Conservation (phyloP, 2,329 filamentous ascomycete species). For the Ophiognomonia clavigignenti-juglandacearum region DNA sequence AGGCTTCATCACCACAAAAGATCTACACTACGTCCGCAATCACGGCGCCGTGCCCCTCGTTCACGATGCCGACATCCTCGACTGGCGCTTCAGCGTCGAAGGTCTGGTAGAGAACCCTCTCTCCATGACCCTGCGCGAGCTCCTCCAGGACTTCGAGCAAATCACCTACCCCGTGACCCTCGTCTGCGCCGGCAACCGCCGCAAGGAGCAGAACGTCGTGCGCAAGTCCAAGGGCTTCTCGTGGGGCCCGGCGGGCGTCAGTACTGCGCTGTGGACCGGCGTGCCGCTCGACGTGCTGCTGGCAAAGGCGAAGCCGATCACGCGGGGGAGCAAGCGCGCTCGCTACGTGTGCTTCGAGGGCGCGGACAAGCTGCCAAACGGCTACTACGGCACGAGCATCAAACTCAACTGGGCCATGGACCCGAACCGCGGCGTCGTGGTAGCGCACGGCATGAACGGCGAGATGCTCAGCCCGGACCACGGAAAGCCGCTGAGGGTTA, state of each 20-base stretch:
- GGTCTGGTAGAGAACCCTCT: constrained; percentile 77
- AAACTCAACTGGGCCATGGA: constrained; percentile 89
- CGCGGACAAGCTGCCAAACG: constrained; percentile 82
- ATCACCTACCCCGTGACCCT: constrained; percentile 83
- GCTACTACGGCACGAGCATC: constrained; percentile 81
- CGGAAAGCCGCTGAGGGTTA: constrained; percentile 73
- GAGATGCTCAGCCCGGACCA: constrained; percentile 77
- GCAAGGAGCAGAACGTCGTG: constrained; percentile 90
- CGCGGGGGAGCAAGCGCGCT: constrained; percentile 54
- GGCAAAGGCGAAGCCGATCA: constrained; percentile 41
- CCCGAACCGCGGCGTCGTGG: constrained; percentile 74
- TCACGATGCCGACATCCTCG: constrained; percentile 63
- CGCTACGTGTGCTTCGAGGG: constrained; percentile 89
- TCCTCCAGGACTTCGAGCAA: constrained; percentile 72
- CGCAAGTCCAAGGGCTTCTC: constrained; percentile 91
- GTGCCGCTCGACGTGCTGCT: constrained; percentile 71
- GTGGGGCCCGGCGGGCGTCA: constrained; percentile 84
- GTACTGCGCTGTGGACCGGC: constrained; percentile 84
- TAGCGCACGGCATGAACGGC: constrained; percentile 89
- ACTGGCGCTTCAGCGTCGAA: constrained; percentile 81
- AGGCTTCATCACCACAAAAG: constrained; percentile 81
- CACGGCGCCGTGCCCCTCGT: constrained; percentile 80
- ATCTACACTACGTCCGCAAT: constrained; percentile 88
- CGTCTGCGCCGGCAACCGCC: constrained; percentile 85
- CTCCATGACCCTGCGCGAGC: constrained; percentile 64